These are phyloP conservation scores for Jamesozyma hellenica DNA, from an alignment of 805 yeast genomes.

Conservation along the genomic window DNA sequence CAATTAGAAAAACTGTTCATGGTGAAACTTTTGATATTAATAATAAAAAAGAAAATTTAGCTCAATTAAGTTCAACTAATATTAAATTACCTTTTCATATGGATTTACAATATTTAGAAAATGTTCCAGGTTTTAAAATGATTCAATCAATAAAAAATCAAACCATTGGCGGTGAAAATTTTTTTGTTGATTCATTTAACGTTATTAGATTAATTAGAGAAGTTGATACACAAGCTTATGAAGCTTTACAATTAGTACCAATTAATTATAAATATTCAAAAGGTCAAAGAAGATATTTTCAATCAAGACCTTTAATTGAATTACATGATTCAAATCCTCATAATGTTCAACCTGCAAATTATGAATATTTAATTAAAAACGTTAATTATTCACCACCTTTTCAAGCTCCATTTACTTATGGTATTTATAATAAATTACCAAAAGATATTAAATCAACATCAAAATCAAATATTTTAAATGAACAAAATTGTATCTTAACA, in stretches of 20 bases:
- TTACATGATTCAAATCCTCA: constrained; percentile 37
- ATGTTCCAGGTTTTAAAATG: constrained; percentile 66
- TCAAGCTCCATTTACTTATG: constrained; percentile 65
- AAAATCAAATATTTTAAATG: constrained; percentile 1
- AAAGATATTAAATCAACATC: constrained; percentile 7
- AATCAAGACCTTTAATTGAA: constrained; percentile 51
- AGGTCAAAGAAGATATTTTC: constrained; percentile 51
- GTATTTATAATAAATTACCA: constrained; percentile 33
- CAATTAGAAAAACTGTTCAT: constrained; percentile 59
- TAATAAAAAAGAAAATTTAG: constrained; percentile 38
- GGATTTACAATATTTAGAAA: constrained; percentile 67
- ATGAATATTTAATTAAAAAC: constrained; percentile 35
- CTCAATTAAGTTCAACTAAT: constrained; percentile 61
- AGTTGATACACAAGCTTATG: constrained; percentile 51
- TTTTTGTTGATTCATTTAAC: constrained; percentile 59
- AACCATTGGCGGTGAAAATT: constrained; percentile 46
- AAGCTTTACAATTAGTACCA: constrained; percentile 53
- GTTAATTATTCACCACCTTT: constrained; percentile 75
- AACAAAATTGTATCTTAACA: constrained; percentile 13
- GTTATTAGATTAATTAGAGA: constrained; percentile 50
- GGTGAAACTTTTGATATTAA: constrained; percentile 64
- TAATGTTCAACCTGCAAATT: constrained; percentile 23
- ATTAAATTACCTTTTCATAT: constrained; percentile 61
- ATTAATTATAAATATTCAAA: constrained; percentile 60
- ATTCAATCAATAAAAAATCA: constrained; percentile 43